Evolutionary conservation across 2,329 filamentous ascomycete species (phyloP), one percentile per base, ranked within the genome.

Genomic region (Trichophaea hybrida): DNA sequence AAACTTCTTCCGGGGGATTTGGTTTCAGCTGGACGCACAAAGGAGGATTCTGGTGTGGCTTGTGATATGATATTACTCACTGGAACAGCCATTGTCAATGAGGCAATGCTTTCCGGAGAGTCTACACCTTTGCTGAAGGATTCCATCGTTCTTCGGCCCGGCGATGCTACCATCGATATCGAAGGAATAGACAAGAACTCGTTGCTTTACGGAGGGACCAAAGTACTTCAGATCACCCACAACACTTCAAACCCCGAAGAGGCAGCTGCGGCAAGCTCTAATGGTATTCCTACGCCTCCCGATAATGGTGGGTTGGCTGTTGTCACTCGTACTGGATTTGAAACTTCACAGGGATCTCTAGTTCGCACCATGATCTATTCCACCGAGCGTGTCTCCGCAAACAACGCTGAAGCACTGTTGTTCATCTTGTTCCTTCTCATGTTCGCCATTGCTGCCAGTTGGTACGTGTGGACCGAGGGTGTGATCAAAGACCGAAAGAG

Each of bases 351-450:
- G 74, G 93, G 93, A 64, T 96, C 89, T 73, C 80, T 98, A 61
- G 93, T 98, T 62, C 86, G 93, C 64, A 98, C 93, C 67, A 98
- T 98, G 93, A 98, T 98, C 70, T 98, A 95, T 76, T 96, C 94
- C 1, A 98, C 93, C 1, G 93, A 98, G 73, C 88, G 91, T 66
- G 91, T 98, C 31, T 97, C 91, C n/a, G 93, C 93, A 68, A 96
- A 96, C 75, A 97, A 98, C 70, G 84, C 84, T 49, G 93, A 98
- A 74, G 93, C 93, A 1, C 76, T 98, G n/a, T 79, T 94, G 62
- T 98, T 98, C 76, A 98, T 98, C 66, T 79, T 98, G 61, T 98
- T 98, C 78, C 80, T 98, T 33, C 80, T 95, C 58, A 81, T 97
- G 68, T 98, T 98, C 74, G 94, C 94, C 68, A 81, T 98, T 71